phyloP scores from a whole-genome alignment of 139 green algal species.

The Spirogloea muscicola region DNA sequence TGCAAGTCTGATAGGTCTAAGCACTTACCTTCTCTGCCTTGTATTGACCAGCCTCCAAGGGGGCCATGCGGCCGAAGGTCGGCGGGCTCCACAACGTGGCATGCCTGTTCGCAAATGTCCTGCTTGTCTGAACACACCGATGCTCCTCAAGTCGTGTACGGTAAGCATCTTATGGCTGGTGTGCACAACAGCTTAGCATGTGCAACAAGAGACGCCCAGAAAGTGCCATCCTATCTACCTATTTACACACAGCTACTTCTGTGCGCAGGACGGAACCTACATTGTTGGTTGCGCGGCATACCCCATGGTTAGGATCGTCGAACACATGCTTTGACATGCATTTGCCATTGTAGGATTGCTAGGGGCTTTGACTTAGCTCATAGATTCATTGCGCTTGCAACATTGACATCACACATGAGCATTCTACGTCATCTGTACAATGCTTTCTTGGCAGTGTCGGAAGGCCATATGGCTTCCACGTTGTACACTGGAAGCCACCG shows the following conservation, averaged over 20 bases:
- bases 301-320: neutral
- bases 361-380: too few species aligned
- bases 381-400: too few species aligned
- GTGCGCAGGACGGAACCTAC: neutral
- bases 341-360: neutral
- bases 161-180: too few species aligned
- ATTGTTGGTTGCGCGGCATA: neutral
- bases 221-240: too few species aligned
- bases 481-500: too few species aligned
- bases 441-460: conserved; percentile 7
- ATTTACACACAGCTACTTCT: too few species aligned
- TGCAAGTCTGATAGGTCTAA: too few species aligned
- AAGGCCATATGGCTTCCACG: conserved; percentile 23
- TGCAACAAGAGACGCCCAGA: too few species aligned
- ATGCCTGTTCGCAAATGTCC: conserved; percentile 2
- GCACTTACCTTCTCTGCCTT: neutral
- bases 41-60: neutral
- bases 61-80: neutral
- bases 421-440: neutral
- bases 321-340: neutral
- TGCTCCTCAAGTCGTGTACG: conserved; percentile 4
- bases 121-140: neutral
- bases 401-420: neutral
- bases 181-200: too few species aligned
- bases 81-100: neutral